Conservation (phyloP, 495 filamentous ascomycete species). For the Hypoxylon lienhwacheense region DNA sequence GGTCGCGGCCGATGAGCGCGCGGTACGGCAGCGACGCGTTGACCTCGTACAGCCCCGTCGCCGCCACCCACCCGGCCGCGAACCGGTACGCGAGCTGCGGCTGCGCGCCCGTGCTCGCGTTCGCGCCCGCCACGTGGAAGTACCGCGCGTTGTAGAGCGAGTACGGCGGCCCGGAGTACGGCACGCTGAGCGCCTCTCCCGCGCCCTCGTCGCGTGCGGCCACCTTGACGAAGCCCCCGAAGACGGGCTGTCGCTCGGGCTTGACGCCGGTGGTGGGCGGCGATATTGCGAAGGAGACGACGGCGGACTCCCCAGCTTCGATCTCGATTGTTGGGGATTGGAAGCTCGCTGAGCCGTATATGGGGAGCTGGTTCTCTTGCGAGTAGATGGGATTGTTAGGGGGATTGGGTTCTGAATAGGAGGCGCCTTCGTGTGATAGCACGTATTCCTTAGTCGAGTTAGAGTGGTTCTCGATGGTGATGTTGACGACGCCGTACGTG, state of each 20-base stretch:
- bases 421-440: slow-evolving; percentile 29
- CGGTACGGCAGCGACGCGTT: slow-evolving; percentile 19
- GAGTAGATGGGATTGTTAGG: slow-evolving; percentile 20
- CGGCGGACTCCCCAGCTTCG: slow-evolving; percentile 11
- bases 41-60: slow-evolving; percentile 19
- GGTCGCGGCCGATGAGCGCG: slow-evolving; percentile 14
- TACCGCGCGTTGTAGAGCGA: slow-evolving; percentile 33
- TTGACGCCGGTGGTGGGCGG: slow-evolving; percentile 24
- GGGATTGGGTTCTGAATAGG: slow-evolving; percentile 26
- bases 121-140: slow-evolving; percentile 24
- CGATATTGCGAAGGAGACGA: slow-evolving; percentile 18
- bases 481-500: slow-evolving; percentile 13
- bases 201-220: too few relatives aligned
- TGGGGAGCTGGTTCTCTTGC: slow-evolving; percentile 28
- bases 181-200: slow-evolving; percentile 32
- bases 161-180: slow-evolving; percentile 35
- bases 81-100: slow-evolving; percentile 23
- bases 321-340: slow-evolving; percentile 22
- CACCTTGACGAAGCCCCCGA: slow-evolving; percentile 33
- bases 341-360: slow-evolving; percentile 34
- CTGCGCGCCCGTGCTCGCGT: slow-evolving; percentile 7
- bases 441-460: slow-evolving; percentile 18
- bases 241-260: slow-evolving; percentile 29
- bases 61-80: slow-evolving; percentile 10
- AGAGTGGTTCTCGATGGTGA: slow-evolving; percentile 32